Conservation (phyloP, 1,284 basidiomycete genomes). For the Wolfiporia cocos region DNA sequence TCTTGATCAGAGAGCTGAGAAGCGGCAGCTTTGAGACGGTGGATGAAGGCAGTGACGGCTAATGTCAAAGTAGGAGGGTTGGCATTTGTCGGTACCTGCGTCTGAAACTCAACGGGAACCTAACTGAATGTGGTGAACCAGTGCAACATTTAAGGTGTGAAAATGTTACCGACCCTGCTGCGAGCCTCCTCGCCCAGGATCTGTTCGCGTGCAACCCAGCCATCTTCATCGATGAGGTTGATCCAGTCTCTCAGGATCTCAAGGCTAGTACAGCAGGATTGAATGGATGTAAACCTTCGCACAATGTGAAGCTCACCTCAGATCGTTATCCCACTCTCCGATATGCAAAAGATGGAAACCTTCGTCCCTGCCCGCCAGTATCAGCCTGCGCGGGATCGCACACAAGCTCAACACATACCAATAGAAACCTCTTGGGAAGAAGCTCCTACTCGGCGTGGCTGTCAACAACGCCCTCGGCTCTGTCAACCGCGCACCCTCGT, state of each 20-base stretch:
- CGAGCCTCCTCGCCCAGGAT: conserved; percentile 94
- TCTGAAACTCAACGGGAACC: conserved; percentile 87
- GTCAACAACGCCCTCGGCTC: conserved; percentile 78
- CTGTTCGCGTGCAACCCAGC: conserved; percentile 94
- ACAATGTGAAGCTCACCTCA: no score
- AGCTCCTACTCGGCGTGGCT: conserved; percentile 89
- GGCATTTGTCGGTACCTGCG: conserved; percentile 88
- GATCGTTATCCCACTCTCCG: conserved; percentile 87
- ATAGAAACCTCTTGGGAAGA: conserved; percentile 96
- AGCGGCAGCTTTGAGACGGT: conserved; percentile 50
- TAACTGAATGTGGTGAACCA: no score
- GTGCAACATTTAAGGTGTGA: no score
- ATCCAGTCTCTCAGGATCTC: conserved; percentile 91
- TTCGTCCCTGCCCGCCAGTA: conserved; percentile 65
- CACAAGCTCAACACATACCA: conserved; percentile 47
- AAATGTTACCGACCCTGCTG: conserved; percentile 71
- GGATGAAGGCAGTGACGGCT: conserved; percentile 85
- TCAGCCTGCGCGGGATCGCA: conserved; percentile 4
- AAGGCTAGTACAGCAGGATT: conserved; percentile 39
- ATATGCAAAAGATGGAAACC: conserved; percentile 92
- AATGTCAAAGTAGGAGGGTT: conserved; percentile 93
- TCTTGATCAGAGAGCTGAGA: conserved; percentile 48
- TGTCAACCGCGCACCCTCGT: conserved; percentile 58
- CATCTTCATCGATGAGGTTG: conserved; percentile 83
- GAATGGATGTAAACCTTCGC: no score